A percentile compares a stretch with the other conserved stretches of the same genome.
phyloP scores from a whole-genome alignment of 441 rosid species.

The Theobroma grandiflorum region DNA sequence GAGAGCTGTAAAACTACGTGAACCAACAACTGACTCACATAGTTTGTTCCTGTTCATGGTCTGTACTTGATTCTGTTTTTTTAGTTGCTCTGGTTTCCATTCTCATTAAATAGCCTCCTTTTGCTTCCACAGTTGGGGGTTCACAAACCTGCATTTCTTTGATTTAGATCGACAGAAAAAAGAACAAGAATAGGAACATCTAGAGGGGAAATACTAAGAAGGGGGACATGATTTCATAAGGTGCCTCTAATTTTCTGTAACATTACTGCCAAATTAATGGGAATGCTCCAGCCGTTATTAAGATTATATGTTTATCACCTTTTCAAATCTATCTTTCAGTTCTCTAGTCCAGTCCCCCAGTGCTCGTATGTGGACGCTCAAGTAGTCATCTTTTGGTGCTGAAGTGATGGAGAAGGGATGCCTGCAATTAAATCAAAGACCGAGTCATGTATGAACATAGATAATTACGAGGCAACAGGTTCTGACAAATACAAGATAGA shows the following conservation, averaged over 20 bases:
- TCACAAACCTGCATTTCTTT: conserved; percentile 67
- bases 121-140: conserved; percentile 47
- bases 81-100: conserved; percentile 69
- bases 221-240: background rate
- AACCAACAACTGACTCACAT: conserved; percentile 42
- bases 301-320: conserved; percentile 43
- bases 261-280: background rate
- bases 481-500: background rate
- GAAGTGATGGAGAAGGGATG: conserved; percentile 97
- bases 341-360: conserved; percentile 95
- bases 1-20: conserved; percentile 7
- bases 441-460: background rate
- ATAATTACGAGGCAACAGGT: background rate
- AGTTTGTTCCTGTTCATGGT: conserved; percentile 57
- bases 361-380: conserved; percentile 89
- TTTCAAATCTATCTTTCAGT: conserved; percentile 62
- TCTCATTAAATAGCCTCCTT: conserved; percentile 60
- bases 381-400: conserved; percentile 84
- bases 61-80: conserved; percentile 36
- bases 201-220: background rate
- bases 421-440: conserved; percentile 43
- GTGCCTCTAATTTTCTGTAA: background rate
- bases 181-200: background rate
- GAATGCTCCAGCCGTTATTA: background rate
- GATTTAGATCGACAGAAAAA: conserved; percentile 1